phyloP scores from a whole-genome alignment of 306 rosid genomes.

The Mimosa bimucronata region DNA sequence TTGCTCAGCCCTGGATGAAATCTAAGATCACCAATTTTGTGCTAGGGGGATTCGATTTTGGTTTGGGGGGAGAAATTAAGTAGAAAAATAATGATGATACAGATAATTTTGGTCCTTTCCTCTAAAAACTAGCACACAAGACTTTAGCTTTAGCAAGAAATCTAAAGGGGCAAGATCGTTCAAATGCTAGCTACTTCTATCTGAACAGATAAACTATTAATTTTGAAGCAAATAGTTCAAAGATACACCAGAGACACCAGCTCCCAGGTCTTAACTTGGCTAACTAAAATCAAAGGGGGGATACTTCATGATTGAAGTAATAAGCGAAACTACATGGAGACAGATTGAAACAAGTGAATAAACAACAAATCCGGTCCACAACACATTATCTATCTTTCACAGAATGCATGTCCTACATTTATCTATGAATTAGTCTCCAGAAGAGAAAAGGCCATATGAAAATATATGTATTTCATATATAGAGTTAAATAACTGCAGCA shows the following conservation, averaged over 20 bases:
- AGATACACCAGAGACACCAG: neutral
- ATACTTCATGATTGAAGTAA: slow-evolving; percentile 14
- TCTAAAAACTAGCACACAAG: too few species aligned
- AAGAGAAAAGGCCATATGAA: neutral
- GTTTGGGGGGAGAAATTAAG: too few species aligned
- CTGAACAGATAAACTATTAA: slow-evolving; percentile 1
- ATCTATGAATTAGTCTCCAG: slow-evolving; percentile 3
- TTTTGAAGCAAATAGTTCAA: slow-evolving; percentile 3
- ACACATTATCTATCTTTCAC: neutral
- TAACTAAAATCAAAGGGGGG: neutral
- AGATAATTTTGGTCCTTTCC: too few species aligned
- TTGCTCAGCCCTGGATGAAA: too few species aligned
- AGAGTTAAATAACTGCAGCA: neutral
- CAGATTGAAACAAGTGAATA: neutral
- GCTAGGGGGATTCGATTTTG: too few species aligned
- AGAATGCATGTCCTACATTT: neutral
- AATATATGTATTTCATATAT: slow-evolving; percentile 13
- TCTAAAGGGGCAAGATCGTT: neutral
- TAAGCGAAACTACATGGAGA: neutral
- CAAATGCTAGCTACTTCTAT: slow-evolving; percentile 15
- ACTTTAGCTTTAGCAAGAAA: too few species aligned
- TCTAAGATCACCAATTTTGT: too few species aligned
- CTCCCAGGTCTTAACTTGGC: slow-evolving; percentile 1
- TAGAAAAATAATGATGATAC: too few species aligned
- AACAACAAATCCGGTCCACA: slow-evolving; percentile 16